Base-by-base conservation (phyloP, 257 asterid genomes). In the Lavandula angustifolia region DNA sequence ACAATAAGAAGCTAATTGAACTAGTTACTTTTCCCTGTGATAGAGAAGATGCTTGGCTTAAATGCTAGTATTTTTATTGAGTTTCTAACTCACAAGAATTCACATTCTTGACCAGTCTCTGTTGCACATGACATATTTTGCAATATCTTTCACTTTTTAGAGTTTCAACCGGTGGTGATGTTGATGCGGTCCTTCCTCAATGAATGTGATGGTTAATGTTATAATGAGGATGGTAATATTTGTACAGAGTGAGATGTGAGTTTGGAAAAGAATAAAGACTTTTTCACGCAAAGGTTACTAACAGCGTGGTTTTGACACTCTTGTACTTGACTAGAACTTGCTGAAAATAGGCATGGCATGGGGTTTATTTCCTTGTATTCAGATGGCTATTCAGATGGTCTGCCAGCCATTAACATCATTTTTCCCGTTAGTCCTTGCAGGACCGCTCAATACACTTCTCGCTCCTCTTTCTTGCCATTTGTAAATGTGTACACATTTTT, bases 371-470 rank as follows among this genome's bases (percentile, higher is more conserved):
- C 74, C 70, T 60, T 48, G 27, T 32, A 55, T 70, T 70, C 55
- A 41, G 62, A 42, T 75, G 77, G 82, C n/a, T n/a, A n/a, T n/a
- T 77, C 85, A n/a, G n/a, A n/a, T n/a, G n/a, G n/a, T n/a, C 81
- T 80, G 60, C 54, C 71, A 60, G 71, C 58, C 75, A 75, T 68
- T 60, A 59, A 77, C 69, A 64, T 60, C 61, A 38, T 37, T 29
- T 38, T 61, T 41, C 54, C 72, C 51, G 54, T 66, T 50, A 32
- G 12, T 40, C 64, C 27, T 66, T 51, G 34, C 70, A 61, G 41
- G 54, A 52, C 56, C 54, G 55, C 54, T 35, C 62, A 16, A 53
- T 48, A 52, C 46, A 22, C 51, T 60, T 62, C 40, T 42, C 14
- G 12, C 65, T 68, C 60, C 13, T 54, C 64, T 69, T 62, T 42